Evolutionary conservation across 23 red algal species (phyloP).

Genomic region (Gracilaria vermiculophylla): DNA sequence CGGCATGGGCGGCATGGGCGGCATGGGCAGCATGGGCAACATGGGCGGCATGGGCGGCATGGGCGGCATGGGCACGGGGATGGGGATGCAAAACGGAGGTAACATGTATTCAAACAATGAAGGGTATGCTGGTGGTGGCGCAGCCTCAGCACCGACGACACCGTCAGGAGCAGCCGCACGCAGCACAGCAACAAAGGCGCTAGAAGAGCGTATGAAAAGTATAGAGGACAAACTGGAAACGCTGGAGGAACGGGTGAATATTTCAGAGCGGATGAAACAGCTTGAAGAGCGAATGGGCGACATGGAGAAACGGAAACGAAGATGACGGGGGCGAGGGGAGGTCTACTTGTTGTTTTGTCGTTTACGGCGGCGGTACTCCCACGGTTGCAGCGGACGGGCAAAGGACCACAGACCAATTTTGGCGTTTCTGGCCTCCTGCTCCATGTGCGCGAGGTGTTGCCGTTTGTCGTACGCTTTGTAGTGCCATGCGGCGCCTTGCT

Average conservation of each 20-base stretch:
- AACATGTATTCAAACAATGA: neutral
- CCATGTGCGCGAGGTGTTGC: conserved; percentile 19
- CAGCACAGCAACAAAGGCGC: neutral
- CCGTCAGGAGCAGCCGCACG: neutral
- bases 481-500: conserved; percentile 59
- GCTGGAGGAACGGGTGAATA: conserved; percentile 66
- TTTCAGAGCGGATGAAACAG: conserved; percentile 55
- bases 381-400: conserved; percentile 38
- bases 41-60: conserved; percentile 30
- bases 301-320: conserved; percentile 46
- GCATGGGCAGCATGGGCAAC: neutral
- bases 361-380: conserved; percentile 50
- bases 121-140: neutral
- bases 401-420: conserved; percentile 39
- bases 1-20: conserved; percentile 27
- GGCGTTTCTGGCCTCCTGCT: conserved; percentile 10
- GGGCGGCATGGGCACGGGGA: conserved; percentile 7
- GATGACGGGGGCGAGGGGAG: neutral
- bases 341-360: conserved; percentile 26
- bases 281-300: conserved; percentile 64
- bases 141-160: neutral
- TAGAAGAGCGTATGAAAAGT: conserved; percentile 29
- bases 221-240: conserved; percentile 65
- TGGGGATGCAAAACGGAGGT: conserved; percentile 5
- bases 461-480: conserved; percentile 64